phyloP scores from a whole-genome alignment of 2,329 filamentous ascomycete species.

The Periconia digitata region DNA sequence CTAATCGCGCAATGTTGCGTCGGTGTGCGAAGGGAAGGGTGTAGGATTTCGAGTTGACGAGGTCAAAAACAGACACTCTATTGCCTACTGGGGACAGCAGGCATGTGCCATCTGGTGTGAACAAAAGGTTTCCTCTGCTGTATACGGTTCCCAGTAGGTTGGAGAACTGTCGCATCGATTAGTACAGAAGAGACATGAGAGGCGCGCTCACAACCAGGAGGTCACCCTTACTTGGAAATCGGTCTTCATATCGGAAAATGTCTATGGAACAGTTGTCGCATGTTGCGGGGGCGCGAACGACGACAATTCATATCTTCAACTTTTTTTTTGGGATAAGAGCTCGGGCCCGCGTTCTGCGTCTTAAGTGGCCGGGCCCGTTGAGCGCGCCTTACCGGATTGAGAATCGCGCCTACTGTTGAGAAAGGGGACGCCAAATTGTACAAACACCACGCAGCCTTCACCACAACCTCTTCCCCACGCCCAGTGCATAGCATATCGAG shows the following conservation, averaged over 20 bases:
- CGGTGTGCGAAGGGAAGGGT: conserved; percentile 90
- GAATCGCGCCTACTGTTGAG: conserved; percentile 44
- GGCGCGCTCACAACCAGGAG: background rate
- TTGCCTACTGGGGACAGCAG: conserved; percentile 96
- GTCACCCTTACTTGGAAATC: conserved; percentile 79
- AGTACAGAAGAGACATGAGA: conserved; percentile 16
- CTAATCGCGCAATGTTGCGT: conserved; percentile 86
- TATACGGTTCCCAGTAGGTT: conserved; percentile 98
- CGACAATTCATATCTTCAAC: conserved; percentile 21
- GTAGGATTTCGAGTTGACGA: conserved; percentile 89
- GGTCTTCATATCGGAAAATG: conserved; percentile 77
- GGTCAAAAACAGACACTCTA: conserved; percentile 90
- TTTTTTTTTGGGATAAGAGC: conserved; percentile 36
- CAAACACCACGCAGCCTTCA: conserved; percentile 24
- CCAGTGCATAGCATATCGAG: conserved; percentile 6
- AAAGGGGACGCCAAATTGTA: conserved; percentile 46
- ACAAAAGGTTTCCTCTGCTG: conserved; percentile 94
- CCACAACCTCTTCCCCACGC: conserved; percentile 13
- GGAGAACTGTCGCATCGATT: conserved; percentile 72
- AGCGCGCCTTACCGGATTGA: conserved; percentile 38
- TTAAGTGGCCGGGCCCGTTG: conserved; percentile 15
- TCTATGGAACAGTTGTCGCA: conserved; percentile 17
- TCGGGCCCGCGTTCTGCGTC: conserved; percentile 17
- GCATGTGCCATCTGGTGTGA: conserved; percentile 93
- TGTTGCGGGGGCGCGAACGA: conserved; percentile 18